These are phyloP conservation scores for Lasiodiplodia theobromae DNA, from an alignment of 2,329 filamentous ascomycete genomes.

Conservation along the genomic window DNA sequence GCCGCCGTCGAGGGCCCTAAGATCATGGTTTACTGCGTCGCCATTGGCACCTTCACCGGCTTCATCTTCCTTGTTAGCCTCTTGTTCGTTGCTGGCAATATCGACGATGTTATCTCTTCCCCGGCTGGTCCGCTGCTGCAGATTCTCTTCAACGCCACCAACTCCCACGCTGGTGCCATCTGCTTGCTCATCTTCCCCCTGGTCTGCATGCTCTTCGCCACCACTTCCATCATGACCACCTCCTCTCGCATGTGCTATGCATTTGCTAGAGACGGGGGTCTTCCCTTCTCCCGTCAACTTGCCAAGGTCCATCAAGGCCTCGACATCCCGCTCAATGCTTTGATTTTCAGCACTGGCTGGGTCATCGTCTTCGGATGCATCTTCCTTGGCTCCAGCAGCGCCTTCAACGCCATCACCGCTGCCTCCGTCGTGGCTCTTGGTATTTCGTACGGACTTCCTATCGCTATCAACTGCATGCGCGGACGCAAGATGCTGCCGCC, in stretches of 20 bases:
- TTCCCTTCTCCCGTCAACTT: slow-evolving; percentile 68
- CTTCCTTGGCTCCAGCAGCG: slow-evolving; percentile 71
- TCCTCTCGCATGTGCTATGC: slow-evolving; percentile 72
- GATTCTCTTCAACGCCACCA: slow-evolving; percentile 69
- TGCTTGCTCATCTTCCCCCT: slow-evolving; percentile 73
- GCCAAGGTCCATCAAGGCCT: slow-evolving; percentile 67
- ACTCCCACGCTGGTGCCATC: slow-evolving; percentile 66
- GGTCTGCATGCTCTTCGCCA: slow-evolving; percentile 69
- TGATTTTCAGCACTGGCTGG: slow-evolving; percentile 66
- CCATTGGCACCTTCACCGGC: slow-evolving; percentile 68
- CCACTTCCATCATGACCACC: slow-evolving; percentile 70
- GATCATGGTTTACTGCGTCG: slow-evolving; percentile 71
- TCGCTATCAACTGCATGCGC: slow-evolving; percentile 71
- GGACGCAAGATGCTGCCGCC: slow-evolving; percentile 70
- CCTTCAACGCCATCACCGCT: slow-evolving; percentile 75
- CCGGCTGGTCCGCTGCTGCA: slow-evolving; percentile 65
- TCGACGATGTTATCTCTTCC: slow-evolving; percentile 63
- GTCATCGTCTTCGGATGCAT: slow-evolving; percentile 74
- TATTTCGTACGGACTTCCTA: slow-evolving; percentile 76
- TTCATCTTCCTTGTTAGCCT: slow-evolving; percentile 68
- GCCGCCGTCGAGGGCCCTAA: slow-evolving; percentile 66
- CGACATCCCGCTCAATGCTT: slow-evolving; percentile 70
- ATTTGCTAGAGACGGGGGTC: slow-evolving; percentile 71
- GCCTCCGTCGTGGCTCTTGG: slow-evolving; percentile 75
- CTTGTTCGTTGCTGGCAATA: slow-evolving; percentile 68